Evolutionary conservation across 2,329 filamentous ascomycete species (phyloP).

Genomic region (Davidsoniella virescens): DNA sequence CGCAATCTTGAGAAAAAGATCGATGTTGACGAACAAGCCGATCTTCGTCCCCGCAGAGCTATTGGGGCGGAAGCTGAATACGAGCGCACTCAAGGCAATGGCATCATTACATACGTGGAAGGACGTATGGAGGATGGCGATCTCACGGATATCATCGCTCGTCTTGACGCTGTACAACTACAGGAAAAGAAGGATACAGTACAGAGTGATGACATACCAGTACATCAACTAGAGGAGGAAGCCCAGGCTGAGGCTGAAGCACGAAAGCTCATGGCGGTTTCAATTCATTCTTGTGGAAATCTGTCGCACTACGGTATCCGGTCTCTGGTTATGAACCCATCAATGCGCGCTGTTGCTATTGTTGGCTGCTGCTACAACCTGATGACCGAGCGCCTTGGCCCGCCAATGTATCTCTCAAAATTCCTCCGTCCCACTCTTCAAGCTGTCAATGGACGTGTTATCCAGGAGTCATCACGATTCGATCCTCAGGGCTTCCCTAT

Average conservation of each 20-base stretch:
- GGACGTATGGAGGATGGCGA: conserved; percentile 60
- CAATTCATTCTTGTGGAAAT: conserved; percentile 93
- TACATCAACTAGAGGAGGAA: conserved; percentile 18
- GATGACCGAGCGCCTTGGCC: conserved; percentile 74
- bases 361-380: conserved; percentile 98
- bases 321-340: conserved; percentile 67
- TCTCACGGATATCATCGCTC: conserved; percentile 47
- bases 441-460: conserved; percentile 50
- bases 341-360: conserved; percentile 79
- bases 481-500: conserved; percentile 92
- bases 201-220: too few relatives aligned
- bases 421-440: conserved; percentile 54
- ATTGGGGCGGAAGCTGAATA: conserved; percentile 32
- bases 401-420: conserved; percentile 72
- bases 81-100: conserved; percentile 42
- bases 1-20: conserved; percentile 12
- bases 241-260: conserved; percentile 17
- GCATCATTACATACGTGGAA: conserved; percentile 62
- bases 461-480: conserved; percentile 50
- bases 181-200: conserved; percentile 6
- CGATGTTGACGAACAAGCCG: conserved; percentile 20
- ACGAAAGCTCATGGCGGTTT: conserved; percentile 61
- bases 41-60: conserved; percentile 32
- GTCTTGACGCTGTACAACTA: conserved; percentile 28
- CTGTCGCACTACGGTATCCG: conserved; percentile 89